Percentiles rank a stretch among this genome's conserved stretches.
Evolutionary conservation across 768 basidiomycete genomes (phyloP).

Genomic region (Polyporus arcularius): DNA sequence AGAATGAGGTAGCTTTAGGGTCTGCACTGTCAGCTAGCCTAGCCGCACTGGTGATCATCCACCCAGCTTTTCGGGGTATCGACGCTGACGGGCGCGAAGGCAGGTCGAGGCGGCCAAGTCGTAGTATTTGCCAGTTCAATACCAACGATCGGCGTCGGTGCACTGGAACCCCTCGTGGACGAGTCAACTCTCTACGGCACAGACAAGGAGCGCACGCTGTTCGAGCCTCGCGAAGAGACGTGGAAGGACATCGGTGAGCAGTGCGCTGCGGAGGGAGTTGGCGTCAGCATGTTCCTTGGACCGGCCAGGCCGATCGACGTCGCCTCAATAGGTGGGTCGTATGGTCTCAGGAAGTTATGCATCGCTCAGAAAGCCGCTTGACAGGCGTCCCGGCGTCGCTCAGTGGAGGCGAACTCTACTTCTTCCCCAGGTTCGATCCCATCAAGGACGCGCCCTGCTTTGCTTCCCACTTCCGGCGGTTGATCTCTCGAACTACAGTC

Average conservation of each 20-base stretch:
- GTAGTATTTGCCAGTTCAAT: conserved; percentile 69
- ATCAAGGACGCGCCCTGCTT: conserved; percentile 64
- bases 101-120: conserved; percentile 76
- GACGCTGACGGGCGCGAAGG: conserved; percentile 36
- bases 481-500: conserved; percentile 62
- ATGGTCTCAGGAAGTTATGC: neutral
- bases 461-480: conserved; percentile 51
- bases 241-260: conserved; percentile 89
- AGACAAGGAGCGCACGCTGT: conserved; percentile 84
- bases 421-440: conserved; percentile 86
- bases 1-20: conserved; percentile 69
- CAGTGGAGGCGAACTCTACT: conserved; percentile 91
- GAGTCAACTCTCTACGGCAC: conserved; percentile 77
- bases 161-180: conserved; percentile 53
- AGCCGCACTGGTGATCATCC: conserved; percentile 45
- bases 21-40: conserved; percentile 73
- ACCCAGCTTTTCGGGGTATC: neutral
- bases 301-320: conserved; percentile 81
- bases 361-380: conserved; percentile 5
- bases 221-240: conserved; percentile 68
- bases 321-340: conserved; percentile 71
- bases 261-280: conserved; percentile 86
- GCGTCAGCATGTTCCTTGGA: conserved; percentile 86
- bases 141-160: conserved; percentile 74
- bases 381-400: conserved; percentile 64